Conservation (phyloP, 768 basidiomycete species). For the Tephrocybe sp. region DNA sequence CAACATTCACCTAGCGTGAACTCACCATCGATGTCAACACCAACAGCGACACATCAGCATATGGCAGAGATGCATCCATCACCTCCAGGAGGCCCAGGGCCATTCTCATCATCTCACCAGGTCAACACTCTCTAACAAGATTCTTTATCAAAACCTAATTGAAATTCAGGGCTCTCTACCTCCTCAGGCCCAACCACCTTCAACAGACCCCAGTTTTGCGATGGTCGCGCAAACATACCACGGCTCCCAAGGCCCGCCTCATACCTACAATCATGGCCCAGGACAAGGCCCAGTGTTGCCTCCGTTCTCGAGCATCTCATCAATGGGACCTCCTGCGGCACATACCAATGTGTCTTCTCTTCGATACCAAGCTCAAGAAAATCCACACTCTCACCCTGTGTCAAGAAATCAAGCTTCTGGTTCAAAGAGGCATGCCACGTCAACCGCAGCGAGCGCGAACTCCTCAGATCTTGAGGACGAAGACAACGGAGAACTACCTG, state of each 20-base stretch:
- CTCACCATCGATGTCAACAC: slow-evolving; percentile 55
- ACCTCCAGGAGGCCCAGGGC: slow-evolving; percentile 29
- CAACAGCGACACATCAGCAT: slow-evolving; percentile 42
- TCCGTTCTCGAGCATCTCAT: slow-evolving; percentile 69
- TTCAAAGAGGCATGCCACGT: slow-evolving; percentile 63
- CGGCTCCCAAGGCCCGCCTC: slow-evolving; percentile 38
- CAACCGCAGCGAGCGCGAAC: slow-evolving; percentile 74
- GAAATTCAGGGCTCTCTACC: slow-evolving; percentile 34
- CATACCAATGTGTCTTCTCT: slow-evolving; percentile 56
- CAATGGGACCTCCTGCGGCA: slow-evolving; percentile 47
- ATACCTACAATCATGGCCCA: slow-evolving; percentile 29
- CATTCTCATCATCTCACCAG: slow-evolving; percentile 31
- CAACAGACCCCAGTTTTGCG: slow-evolving; percentile 44
- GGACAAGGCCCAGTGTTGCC: slow-evolving; percentile 58
- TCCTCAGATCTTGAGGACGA: slow-evolving; percentile 87
- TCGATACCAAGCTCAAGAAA: slow-evolving; percentile 55
- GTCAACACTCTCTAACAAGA: slow-evolving; percentile 12
- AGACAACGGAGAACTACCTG: slow-evolving; percentile 77
- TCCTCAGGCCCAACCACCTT: slow-evolving; percentile 30
- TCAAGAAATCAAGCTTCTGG: slow-evolving; percentile 38
- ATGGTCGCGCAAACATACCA: slow-evolving; percentile 41
- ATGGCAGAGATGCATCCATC: slow-evolving; percentile 40
- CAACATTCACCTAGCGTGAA: slow-evolving; percentile 69
- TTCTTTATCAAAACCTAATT: slow-evolving; percentile 24
- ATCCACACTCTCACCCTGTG: slow-evolving; percentile 29